These are phyloP conservation scores for Colletotrichum sp. DNA, from an alignment of 2,329 filamentous ascomycete genomes.

Conservation along the genomic window DNA sequence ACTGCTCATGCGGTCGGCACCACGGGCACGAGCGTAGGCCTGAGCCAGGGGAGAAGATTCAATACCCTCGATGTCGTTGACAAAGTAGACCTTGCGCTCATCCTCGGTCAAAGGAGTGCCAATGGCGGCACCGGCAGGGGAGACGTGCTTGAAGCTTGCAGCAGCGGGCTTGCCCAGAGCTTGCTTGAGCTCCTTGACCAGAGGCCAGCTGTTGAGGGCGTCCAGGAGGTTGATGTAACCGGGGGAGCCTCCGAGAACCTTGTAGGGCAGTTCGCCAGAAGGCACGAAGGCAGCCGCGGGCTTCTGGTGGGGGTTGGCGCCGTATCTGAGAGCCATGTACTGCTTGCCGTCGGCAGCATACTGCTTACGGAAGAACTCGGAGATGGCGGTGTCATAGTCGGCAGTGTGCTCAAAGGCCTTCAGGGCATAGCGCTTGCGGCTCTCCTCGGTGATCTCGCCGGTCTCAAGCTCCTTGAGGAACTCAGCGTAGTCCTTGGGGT, in stretches of 20 bases:
- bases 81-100: constrained; percentile 98
- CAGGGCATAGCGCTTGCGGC: constrained; percentile 87
- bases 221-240: constrained; percentile 98
- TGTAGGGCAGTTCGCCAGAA: constrained; percentile 85
- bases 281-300: constrained; percentile 84
- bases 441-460: constrained; percentile 84
- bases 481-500: constrained; percentile 90
- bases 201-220: constrained; percentile 93
- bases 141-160: constrained; percentile 99
- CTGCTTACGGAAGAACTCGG: constrained; percentile 96
- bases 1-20: constrained; percentile 97
- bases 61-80: constrained; percentile 90
- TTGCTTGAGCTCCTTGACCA: constrained; percentile 94
- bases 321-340: constrained; percentile 87
- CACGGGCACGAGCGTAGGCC: constrained; percentile 93
- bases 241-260: constrained; percentile 85
- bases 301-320: constrained; percentile 98
- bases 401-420: constrained; percentile 99
- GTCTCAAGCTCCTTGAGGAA: constrained; percentile 90
- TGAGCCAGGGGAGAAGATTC: constrained; percentile 87
- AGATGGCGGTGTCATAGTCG: constrained; percentile 93
- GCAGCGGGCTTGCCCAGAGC: constrained; percentile 89
- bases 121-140: constrained; percentile 93
- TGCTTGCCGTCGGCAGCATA: constrained; percentile 87
- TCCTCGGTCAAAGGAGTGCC: constrained; percentile 84